These are phyloP conservation scores for Pezicula neosporulosa DNA, from an alignment of 2,329 filamentous ascomycete species.

Conservation along the genomic window DNA sequence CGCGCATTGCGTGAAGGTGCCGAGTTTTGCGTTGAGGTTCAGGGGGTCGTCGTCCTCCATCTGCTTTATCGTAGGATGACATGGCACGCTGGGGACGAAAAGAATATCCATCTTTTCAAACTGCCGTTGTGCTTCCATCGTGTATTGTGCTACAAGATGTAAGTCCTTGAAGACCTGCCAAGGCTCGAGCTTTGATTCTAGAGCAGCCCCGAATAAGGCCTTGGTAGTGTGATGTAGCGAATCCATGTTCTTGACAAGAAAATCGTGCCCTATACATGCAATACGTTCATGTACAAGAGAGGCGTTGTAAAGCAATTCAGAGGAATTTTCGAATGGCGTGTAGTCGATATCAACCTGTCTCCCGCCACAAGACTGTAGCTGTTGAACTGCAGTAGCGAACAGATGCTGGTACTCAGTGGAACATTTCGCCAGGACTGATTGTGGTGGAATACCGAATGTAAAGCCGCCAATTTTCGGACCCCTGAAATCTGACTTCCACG, in stretches of 20 bases:
- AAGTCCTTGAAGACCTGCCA: slow-evolving; percentile 41
- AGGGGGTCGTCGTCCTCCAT: slow-evolving; percentile 49
- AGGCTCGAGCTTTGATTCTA: slow-evolving; percentile 33
- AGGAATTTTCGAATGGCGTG: slow-evolving; percentile 43
- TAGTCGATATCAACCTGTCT: slow-evolving; percentile 35
- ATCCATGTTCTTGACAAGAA: slow-evolving; percentile 31
- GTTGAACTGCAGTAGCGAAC: slow-evolving; percentile 33
- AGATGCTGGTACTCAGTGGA: slow-evolving; percentile 34
- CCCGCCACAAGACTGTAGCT: slow-evolving; percentile 35
- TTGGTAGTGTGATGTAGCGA: slow-evolving; percentile 44
- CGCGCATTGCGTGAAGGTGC: slow-evolving; percentile 49
- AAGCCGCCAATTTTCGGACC: slow-evolving; percentile 32
- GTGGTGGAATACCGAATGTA: slow-evolving; percentile 45
- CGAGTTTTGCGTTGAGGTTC: slow-evolving; percentile 43
- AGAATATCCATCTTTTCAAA: slow-evolving; percentile 37
- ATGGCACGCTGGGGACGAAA: slow-evolving; percentile 48
- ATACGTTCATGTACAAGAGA: slow-evolving; percentile 50
- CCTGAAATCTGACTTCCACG: slow-evolving; percentile 25
- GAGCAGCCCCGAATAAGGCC: slow-evolving; percentile 36
- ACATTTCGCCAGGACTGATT: slow-evolving; percentile 37
- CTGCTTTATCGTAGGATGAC: slow-evolving; percentile 42
- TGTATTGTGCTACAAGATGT: slow-evolving; percentile 21
- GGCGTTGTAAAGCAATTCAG: slow-evolving; percentile 48
- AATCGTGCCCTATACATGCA: slow-evolving; percentile 35
- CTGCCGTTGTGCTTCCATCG: slow-evolving; percentile 15